Conservation (phyloP, 352 stramenopile genomes). For the Globisporangium polare region DNA sequence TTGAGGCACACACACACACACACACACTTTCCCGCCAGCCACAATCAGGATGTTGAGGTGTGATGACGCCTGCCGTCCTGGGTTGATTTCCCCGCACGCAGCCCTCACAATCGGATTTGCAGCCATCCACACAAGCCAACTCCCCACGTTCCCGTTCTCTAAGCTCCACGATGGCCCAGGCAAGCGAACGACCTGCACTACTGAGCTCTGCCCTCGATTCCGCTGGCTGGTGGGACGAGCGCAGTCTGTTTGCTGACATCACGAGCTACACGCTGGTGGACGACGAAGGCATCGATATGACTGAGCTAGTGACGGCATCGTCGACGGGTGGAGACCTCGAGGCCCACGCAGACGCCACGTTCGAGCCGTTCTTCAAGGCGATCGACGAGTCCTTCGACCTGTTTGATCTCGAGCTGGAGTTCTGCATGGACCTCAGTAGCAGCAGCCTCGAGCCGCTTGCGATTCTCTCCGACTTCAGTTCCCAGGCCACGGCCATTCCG, state of each 20-base stretch:
- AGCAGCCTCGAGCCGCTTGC: not conserved
- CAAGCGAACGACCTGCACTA: not conserved
- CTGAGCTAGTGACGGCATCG: too few relatives aligned
- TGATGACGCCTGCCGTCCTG: too few relatives aligned
- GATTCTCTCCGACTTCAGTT: not conserved
- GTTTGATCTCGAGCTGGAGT: slow-evolving; percentile 2
- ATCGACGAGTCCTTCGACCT: not conserved
- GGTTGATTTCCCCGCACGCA: too few relatives aligned
- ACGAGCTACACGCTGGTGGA: not conserved
- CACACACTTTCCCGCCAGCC: too few relatives aligned
- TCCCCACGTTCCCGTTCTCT: too few relatives aligned
- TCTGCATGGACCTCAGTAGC: not conserved
- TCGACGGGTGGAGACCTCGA: too few relatives aligned
- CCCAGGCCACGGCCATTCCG: too few relatives aligned
- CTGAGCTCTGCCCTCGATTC: too few relatives aligned
- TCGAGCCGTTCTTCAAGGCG: not conserved
- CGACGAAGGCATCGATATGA: not conserved
- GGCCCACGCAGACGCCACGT: too few relatives aligned
- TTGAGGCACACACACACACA: too few relatives aligned
- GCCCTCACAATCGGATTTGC: not conserved
- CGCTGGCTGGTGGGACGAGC: too few relatives aligned
- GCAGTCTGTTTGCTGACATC: not conserved
- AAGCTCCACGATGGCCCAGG: not conserved
- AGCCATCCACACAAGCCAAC: not conserved
- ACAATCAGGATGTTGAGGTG: too few relatives aligned